Evolutionary conservation across 129 eudicot species (phyloP).

Genomic region (Calendula officinalis): DNA sequence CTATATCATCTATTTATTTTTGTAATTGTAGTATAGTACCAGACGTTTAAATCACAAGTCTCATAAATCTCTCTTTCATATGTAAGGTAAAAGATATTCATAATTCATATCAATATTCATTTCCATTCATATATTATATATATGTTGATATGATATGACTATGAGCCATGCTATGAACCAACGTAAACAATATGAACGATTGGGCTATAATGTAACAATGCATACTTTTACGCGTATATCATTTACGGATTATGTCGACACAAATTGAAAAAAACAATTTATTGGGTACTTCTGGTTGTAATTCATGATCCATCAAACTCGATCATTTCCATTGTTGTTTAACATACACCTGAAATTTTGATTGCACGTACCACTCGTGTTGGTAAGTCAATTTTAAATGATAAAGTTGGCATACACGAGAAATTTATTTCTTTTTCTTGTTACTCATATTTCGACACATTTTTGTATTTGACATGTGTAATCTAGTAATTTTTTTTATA

Average conservation of each 20-base stretch:
- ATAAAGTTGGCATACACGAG: slow-evolving; percentile 28
- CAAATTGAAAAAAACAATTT: background rate
- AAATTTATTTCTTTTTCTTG: too few species aligned
- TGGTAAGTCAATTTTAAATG: slow-evolving; percentile 1
- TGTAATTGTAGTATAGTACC: background rate
- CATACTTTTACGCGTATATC: background rate
- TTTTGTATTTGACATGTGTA: too few species aligned
- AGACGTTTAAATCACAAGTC: background rate
- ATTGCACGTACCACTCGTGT: slow-evolving; percentile 36
- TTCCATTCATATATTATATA: background rate
- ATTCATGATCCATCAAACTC: slow-evolving; percentile 20
- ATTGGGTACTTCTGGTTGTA: background rate
- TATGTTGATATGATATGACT: background rate
- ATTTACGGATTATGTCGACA: background rate
- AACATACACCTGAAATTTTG: slow-evolving; percentile 24
- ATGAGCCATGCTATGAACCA: slow-evolving; percentile 16
- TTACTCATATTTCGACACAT: too few species aligned
- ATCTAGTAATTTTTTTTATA: too few species aligned
- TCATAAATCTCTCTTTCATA: slow-evolving; percentile 24
- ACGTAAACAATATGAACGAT: slow-evolving; percentile 18
- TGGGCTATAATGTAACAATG: slow-evolving; percentile 4
- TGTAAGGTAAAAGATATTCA: slow-evolving; percentile 16
- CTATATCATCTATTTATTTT: too few species aligned
- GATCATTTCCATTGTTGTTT: slow-evolving; percentile 16
- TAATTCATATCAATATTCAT: background rate